A percentile compares a stretch with the other conserved stretches of the same genome.
Evolutionary conservation across 1,139 yeast genomes (phyloP).

Genomic region (Meyerozyma carpophila): DNA sequence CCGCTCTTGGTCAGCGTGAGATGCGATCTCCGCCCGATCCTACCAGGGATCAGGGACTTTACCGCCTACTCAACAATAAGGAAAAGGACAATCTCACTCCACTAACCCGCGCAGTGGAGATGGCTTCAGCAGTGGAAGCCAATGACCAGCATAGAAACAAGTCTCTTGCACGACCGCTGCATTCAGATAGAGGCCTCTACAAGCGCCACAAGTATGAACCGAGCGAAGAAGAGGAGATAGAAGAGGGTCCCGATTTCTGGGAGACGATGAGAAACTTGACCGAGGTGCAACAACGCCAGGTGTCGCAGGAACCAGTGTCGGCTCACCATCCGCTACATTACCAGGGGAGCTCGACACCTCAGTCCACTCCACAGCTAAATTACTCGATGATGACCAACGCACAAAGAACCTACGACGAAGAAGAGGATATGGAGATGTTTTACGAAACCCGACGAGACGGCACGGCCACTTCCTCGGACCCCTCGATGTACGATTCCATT

Average conservation of each 20-base stretch:
- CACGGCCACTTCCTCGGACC: neutral
- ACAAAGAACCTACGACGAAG: slow-evolving; percentile 18
- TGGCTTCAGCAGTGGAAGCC: slow-evolving; percentile 35
- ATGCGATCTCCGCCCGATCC: slow-evolving; percentile 10
- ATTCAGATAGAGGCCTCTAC: slow-evolving; percentile 5
- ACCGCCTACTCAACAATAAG: neutral
- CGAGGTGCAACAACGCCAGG: slow-evolving; percentile 22
- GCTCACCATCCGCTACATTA: slow-evolving; percentile 47
- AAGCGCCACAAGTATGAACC: slow-evolving; percentile 10
- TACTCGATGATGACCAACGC: slow-evolving; percentile 8
- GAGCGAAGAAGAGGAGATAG: slow-evolving; percentile 15
- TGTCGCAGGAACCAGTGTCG: slow-evolving; percentile 30
- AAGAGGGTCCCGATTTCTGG: slow-evolving; percentile 61
- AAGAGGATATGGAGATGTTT: slow-evolving; percentile 27
- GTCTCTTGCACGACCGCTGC: slow-evolving; percentile 5
- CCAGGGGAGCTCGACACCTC: slow-evolving; percentile 15
- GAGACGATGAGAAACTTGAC: slow-evolving; percentile 57
- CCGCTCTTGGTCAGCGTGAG: slow-evolving; percentile 15
- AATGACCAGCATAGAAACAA: slow-evolving; percentile 5
- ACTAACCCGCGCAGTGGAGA: slow-evolving; percentile 39
- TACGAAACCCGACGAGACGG: neutral
- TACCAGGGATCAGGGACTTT: neutral
- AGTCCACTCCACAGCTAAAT: slow-evolving; percentile 2
- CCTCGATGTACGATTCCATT: slow-evolving; percentile 15
- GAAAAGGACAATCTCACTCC: slow-evolving; percentile 28